phyloP scores from a whole-genome alignment of 805 yeast genomes.

The Candida loeiensis region DNA sequence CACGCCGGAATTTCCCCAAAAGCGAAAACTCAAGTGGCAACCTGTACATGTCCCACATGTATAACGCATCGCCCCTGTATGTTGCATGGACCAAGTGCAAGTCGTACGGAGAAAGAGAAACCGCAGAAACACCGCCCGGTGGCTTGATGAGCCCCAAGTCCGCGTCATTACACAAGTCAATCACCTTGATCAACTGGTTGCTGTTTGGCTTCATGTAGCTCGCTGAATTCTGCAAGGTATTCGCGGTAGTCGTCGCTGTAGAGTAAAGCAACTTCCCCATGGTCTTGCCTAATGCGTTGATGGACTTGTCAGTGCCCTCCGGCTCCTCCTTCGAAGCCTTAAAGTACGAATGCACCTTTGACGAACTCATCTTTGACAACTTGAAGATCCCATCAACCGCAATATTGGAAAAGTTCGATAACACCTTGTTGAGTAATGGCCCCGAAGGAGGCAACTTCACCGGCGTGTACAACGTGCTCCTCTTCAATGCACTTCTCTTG shows the following conservation, averaged over 20 bases:
- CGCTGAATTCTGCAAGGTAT: constrained; percentile 21
- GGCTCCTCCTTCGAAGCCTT: constrained; percentile 11
- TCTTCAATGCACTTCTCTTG: not conserved
- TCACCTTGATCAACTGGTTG: constrained; percentile 40
- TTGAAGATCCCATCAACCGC: constrained; percentile 51
- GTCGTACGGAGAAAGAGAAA: constrained; percentile 63
- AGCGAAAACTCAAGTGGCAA: constrained; percentile 49
- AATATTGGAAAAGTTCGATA: constrained; percentile 46
- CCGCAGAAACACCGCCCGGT: constrained; percentile 57
- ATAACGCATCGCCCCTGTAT: constrained; percentile 58
- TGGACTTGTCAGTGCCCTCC: constrained; percentile 16
- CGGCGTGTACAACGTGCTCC: constrained; percentile 33
- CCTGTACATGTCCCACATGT: constrained; percentile 59
- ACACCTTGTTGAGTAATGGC: constrained; percentile 45
- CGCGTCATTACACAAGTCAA: constrained; percentile 44
- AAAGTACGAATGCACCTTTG: constrained; percentile 40
- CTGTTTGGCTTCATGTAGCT: constrained; percentile 22
- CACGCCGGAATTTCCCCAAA: constrained; percentile 57
- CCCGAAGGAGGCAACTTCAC: constrained; percentile 45
- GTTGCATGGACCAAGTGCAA: constrained; percentile 51
- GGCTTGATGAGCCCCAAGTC: constrained; percentile 48
- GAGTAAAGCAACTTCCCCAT: constrained; percentile 32
- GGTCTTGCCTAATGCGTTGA: constrained; percentile 30
- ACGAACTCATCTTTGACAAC: constrained; percentile 47
- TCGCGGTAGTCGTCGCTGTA: constrained; percentile 30